phyloP scores from a whole-genome alignment of 2,329 filamentous ascomycete species.

The Xylaria digitata region DNA sequence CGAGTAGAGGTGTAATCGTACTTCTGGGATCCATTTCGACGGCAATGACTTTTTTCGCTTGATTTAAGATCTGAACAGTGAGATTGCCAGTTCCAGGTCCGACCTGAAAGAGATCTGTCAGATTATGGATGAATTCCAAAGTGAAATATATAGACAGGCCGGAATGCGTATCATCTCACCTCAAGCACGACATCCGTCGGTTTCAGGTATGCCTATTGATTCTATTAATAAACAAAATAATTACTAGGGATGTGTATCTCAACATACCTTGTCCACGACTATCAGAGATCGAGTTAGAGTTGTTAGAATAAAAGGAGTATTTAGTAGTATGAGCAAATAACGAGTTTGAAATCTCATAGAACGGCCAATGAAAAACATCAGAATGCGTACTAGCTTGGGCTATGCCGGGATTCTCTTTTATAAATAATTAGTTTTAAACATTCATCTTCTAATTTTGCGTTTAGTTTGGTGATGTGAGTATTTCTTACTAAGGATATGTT shows the following conservation, averaged over 20 bases:
- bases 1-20: constrained; percentile 3
- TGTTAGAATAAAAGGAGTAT: not conserved
- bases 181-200: constrained; percentile 92
- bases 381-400: constrained; percentile 35
- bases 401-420: constrained; percentile 35
- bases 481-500: constrained; percentile 77
- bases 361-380: not conserved
- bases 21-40: constrained; percentile 93
- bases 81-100: constrained; percentile 85
- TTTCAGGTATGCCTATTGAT: constrained; percentile 75
- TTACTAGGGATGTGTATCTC: too few relatives aligned
- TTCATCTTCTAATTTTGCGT: too few relatives aligned
- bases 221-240: too few relatives aligned
- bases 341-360: not conserved
- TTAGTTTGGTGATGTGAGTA: too few relatives aligned
- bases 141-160: not conserved
- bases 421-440: too few relatives aligned
- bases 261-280: constrained; percentile 74
- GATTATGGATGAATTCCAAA: not conserved
- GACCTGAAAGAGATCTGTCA: constrained; percentile 61
- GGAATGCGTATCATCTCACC: constrained; percentile 71
- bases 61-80: constrained; percentile 88
- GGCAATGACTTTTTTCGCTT: constrained; percentile 80
- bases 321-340: not conserved
- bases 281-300: constrained; percentile 71